Evolutionary conservation across 2,329 filamentous ascomycete genomes (phyloP), one percentile per base, ranked within the genome.

Genomic region (Botrytis elliptica): DNA sequence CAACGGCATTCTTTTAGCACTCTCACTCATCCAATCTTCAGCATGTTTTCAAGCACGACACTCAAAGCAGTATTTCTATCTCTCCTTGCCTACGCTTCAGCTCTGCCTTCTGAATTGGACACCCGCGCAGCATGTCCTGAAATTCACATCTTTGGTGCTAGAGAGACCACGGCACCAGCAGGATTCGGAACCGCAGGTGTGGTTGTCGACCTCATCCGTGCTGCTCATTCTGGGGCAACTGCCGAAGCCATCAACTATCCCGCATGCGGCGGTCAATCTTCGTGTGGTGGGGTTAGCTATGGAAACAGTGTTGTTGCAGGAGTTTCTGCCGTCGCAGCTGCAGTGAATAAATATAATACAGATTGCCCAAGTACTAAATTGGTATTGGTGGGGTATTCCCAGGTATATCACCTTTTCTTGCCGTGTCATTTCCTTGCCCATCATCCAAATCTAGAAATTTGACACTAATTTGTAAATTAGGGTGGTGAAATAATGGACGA

Each of bases 401-500:
- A 90, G 83, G 87, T 87, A 78, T 36, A 82, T 71, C 38, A 25
- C 38, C 49, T 46, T 38, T 64, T 36, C 18, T 55, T 29, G 22
- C 12, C 22, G 10, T 38, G 18, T 42, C 38, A 12, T 64, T 33
- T 16, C 33, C 25, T 60, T 40, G 46, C n/a, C 49, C 52, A 46
- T 46, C 36, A 5, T 8, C 14, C 6, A 36, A 42, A 44, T 44
- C 18, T n/a, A 55, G 73, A 22, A 20, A 29, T 69, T 75, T 62
- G 76, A 57, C 36, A 38, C 46, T 67, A n/a, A 68, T 22, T 42
- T n/a, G 20, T 14, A 33, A 29, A 62, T 20, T 57, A 89, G 85
- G 89, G 89, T 64, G 88, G 86, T 60, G 87, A 91, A 81, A 90
- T 91, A 77, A 86, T 89, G 80, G 88, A 91, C 76, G 87, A 89